Evolutionary conservation across 2,329 filamentous ascomycete genomes (phyloP).

Genomic region (Scedosporium aurantiacum): DNA sequence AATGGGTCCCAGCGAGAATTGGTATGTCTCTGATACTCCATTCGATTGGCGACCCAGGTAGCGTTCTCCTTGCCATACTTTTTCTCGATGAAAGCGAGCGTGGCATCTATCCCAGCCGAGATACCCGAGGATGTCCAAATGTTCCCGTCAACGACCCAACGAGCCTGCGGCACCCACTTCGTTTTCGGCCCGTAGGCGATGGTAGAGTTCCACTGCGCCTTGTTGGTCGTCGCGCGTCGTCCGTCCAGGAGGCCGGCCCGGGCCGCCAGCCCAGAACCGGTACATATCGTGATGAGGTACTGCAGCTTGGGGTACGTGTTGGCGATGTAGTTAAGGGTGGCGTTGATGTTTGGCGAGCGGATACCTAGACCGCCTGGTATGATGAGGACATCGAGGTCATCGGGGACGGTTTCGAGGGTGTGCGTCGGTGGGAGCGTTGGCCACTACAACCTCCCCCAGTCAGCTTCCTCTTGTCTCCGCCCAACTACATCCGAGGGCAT

Average conservation of each 20-base stretch:
- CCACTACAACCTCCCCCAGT: no score
- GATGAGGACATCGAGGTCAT: slow-evolving; percentile 50
- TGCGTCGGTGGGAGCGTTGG: slow-evolving; percentile 40
- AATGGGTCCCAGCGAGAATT: no score
- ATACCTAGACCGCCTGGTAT: slow-evolving; percentile 51
- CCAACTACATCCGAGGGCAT: no score
- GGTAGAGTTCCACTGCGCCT: slow-evolving; percentile 40
- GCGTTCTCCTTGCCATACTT: no score
- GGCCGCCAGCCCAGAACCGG: slow-evolving; percentile 48
- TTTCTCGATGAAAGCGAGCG: no score
- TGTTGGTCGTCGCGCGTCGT: slow-evolving; percentile 55
- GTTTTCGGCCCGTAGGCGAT: slow-evolving; percentile 36
- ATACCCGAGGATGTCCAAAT: slow-evolving; percentile 54
- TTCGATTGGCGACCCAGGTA: no score
- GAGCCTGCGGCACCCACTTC: slow-evolving; percentile 48
- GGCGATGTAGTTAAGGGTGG: slow-evolving; percentile 23
- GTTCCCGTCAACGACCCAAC: slow-evolving; percentile 56
- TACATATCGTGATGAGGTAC: slow-evolving; percentile 56
- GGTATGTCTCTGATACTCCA: no score
- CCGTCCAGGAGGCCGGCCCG: slow-evolving; percentile 49
- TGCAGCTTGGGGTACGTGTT: slow-evolving; percentile 34
- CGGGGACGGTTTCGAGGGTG: slow-evolving; percentile 31
- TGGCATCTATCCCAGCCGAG: no score
- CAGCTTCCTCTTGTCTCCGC: no score
- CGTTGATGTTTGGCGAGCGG: slow-evolving; percentile 29